A percentile compares a stretch with the other conserved stretches of the same genome.
Evolutionary conservation across 192 early-diverging fungal genomes (phyloP).

Genomic region (Backusella liffmaniae): DNA sequence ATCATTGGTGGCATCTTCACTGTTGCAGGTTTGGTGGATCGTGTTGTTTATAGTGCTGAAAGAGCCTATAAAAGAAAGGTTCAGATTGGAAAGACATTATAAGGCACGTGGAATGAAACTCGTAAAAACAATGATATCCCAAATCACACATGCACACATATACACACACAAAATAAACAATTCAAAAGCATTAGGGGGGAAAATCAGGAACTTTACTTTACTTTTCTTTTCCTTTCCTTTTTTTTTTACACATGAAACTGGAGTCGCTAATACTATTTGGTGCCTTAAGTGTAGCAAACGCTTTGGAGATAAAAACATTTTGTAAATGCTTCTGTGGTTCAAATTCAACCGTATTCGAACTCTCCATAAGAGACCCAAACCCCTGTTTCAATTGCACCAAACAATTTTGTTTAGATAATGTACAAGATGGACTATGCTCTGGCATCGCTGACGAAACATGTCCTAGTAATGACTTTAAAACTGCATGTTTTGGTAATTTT

Average conservation of each 20-base stretch:
- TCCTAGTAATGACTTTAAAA: slow-evolving; percentile 45
- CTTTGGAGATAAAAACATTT: slow-evolving; percentile 31
- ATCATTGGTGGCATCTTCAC: slow-evolving; percentile 95
- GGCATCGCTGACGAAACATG: slow-evolving; percentile 45
- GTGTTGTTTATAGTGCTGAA: slow-evolving; percentile 80
- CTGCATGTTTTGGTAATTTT: slow-evolving; percentile 56
- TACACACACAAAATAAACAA: neutral
- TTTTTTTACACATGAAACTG: neutral
- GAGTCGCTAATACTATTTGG: slow-evolving; percentile 5
- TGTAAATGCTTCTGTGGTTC: slow-evolving; percentile 71
- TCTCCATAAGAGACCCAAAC: slow-evolving; percentile 45
- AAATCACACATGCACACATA: neutral
- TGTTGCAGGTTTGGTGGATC: slow-evolving; percentile 87
- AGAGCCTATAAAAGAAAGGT: slow-evolving; percentile 73
- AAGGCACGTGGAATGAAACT: neutral
- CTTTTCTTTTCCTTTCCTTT: neutral
- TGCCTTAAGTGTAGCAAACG: neutral
- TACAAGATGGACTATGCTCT: slow-evolving; percentile 40
- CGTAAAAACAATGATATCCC: neutral
- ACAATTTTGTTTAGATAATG: slow-evolving; percentile 60
- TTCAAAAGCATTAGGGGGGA: neutral
- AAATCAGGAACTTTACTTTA: neutral
- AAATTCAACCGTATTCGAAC: slow-evolving; percentile 54
- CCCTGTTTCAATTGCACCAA: slow-evolving; percentile 63
- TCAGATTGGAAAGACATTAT: slow-evolving; percentile 77